Evolutionary conservation across 208 protist genomes (phyloP).

Genomic region (Trypanosomatidae sp.): DNA sequence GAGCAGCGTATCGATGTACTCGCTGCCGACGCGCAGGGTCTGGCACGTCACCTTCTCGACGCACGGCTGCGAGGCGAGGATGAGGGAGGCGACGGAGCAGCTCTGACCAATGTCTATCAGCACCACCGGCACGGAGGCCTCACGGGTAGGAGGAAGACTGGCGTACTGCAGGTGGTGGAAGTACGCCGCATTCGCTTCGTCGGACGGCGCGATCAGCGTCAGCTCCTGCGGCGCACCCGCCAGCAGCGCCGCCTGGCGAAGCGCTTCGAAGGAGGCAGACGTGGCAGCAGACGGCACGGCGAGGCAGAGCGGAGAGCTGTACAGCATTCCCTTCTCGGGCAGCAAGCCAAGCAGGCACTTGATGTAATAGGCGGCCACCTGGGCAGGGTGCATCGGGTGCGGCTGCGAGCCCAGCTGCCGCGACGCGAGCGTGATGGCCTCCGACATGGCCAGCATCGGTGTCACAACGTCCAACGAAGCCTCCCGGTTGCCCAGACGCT

Average conservation of each 20-base stretch:
- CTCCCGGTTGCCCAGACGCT: constrained; percentile 3
- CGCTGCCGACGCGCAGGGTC: constrained; percentile 48
- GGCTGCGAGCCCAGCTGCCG: constrained; percentile 18
- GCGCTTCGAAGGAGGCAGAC: constrained; percentile 26
- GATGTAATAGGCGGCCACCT: constrained; percentile 59
- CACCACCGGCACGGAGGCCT: constrained; percentile 29
- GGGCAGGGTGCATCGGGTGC: constrained; percentile 34
- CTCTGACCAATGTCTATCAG: constrained; percentile 69
- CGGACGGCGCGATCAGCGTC: constrained; percentile 38
- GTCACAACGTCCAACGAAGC: constrained; percentile 18
- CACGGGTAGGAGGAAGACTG: constrained; percentile 22
- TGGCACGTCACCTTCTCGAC: constrained; percentile 40
- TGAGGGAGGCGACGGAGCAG: constrained; percentile 37
- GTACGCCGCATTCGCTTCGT: constrained; percentile 57
- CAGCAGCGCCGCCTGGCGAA: constrained; percentile 48
- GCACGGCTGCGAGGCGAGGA: constrained; percentile 27
- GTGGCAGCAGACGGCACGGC: constrained; percentile 27
- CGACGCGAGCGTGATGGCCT: constrained; percentile 6
- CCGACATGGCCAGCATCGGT: constrained; percentile 16
- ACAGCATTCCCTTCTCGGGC: constrained; percentile 15
- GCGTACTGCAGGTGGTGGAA: constrained; percentile 67
- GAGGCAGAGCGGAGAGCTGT: constrained; percentile 27
- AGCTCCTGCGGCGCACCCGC: constrained; percentile 48
- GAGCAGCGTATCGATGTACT: constrained; percentile 53
- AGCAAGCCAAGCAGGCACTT: constrained; percentile 56